phyloP scores from a whole-genome alignment of 148 eudicot genomes.

The Rhododendron henanense region DNA sequence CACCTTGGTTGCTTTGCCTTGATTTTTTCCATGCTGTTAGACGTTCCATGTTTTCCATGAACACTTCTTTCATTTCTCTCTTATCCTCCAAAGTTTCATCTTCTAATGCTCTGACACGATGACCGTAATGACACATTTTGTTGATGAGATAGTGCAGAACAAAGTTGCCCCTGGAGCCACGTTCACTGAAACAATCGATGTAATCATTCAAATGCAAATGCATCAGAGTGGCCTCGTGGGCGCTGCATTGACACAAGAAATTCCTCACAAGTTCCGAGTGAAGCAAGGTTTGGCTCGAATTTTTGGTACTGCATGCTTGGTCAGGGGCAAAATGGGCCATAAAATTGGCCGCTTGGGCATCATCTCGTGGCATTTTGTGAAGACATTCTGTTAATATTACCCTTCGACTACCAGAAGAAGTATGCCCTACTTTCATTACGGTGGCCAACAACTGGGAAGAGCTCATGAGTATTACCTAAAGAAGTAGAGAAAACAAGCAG shows the following conservation, averaged over 20 bases:
- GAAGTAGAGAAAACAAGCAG: not conserved
- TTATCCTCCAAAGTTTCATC: too few species aligned
- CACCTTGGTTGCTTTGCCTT: too few species aligned
- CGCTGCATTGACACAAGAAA: not conserved
- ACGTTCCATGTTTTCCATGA: too few species aligned
- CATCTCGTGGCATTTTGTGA: not conserved
- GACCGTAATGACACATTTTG: too few species aligned
- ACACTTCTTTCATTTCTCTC: too few species aligned
- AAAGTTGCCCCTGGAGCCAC: too few species aligned
- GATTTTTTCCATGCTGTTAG: too few species aligned
- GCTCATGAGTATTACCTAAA: constrained; percentile 8
- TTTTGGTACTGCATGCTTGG: not conserved
- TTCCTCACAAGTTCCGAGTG: constrained; percentile 1
- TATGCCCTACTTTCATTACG: not conserved
- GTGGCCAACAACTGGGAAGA: not conserved
- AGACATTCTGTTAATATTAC: not conserved
- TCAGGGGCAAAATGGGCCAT: not conserved
- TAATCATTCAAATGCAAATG: too few species aligned
- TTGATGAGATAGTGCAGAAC: too few species aligned
- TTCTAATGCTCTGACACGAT: too few species aligned
- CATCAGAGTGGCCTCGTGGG: too few species aligned
- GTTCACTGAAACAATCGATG: too few species aligned
- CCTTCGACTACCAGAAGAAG: not conserved
- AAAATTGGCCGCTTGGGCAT: not conserved
- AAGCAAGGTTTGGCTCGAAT: not conserved